Base-by-base conservation (phyloP, 257 asterid species). In the Phtheirospermum japonicum region DNA sequence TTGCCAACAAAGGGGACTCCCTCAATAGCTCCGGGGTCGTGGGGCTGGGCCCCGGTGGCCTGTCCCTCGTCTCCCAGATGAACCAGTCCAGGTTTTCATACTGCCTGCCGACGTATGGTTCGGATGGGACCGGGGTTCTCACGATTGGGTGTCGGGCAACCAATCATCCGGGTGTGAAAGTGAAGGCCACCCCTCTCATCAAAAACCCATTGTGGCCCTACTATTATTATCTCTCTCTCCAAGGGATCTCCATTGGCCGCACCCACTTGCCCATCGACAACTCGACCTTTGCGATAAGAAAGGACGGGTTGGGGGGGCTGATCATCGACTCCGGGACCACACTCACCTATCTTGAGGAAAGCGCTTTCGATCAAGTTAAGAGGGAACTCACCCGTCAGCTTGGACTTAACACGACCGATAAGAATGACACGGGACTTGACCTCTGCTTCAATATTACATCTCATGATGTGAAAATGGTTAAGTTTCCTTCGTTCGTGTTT, bases 1-100 rank as follows among this genome's bases (percentile, higher is more conserved):
- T 52, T 11, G 75, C 76, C 17, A 82, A 82, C 16, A 71, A 30
- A 85, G 87, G 7, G 12, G 14, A 39, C 20, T 55, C 19, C 2
- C 31, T 45, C 17, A 75, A 72, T n/a, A n/a, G n/a, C 1, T 77
- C 81, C 1, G 94, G 89, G 33, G 55, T 80, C 1, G 85, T 82
- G 1, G 94, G 94, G 1, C 68, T 85, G 31, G 89, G 94, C n/a
- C 73, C 87, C 2, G 94, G 94, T 0, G 74, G 77, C 0, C 40
- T n/a, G n/a, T n/a, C n/a, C n/a, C n/a, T n/a, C n/a, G n/a, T n/a
- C n/a, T n/a, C n/a, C n/a, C n/a, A n/a, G 23, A 77, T 85, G 11
- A 63, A 71, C 9, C 77, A 76, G 49, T 80, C 85, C 0, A 82
- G 57, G 65, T 82, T 85, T 30, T 80, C 94, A 0, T 85, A 82